A percentile compares a stretch with the other conserved stretches of the same genome.
phyloP scores from a whole-genome alignment of 2,329 filamentous ascomycete species.

The Cylindrodendrum hubeiense region DNA sequence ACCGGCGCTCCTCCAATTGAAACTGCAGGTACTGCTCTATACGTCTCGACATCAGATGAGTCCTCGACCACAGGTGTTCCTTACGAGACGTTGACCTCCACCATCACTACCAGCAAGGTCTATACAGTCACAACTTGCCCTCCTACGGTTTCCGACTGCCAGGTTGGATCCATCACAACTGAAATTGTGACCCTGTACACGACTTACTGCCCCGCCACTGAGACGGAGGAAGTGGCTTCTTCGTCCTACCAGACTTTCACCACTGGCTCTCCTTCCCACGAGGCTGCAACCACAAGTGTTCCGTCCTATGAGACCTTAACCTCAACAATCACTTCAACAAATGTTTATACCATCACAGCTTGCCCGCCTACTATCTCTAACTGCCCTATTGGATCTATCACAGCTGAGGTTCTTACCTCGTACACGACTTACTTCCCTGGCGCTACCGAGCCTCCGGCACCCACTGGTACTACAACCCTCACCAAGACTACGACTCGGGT shows the following conservation, averaged over 20 bases:
- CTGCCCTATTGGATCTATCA: conserved; percentile 46
- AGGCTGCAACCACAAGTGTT: no score
- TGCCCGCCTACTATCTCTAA: conserved; percentile 45
- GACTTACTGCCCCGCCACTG: conserved; percentile 52
- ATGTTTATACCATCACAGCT: conserved; percentile 48
- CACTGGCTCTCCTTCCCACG: no score
- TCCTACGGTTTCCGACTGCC: conserved; percentile 43
- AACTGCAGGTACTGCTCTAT: no score
- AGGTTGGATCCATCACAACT: conserved; percentile 46
- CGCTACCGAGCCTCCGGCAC: background rate
- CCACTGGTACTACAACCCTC: conserved; percentile 25
- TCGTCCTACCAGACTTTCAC: no score
- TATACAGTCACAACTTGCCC: conserved; percentile 51
- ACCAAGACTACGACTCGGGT: conserved; percentile 66
- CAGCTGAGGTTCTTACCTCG: conserved; percentile 42
- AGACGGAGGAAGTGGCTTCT: no score
- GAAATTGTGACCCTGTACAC: conserved; percentile 45
- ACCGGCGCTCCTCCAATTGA: no score
- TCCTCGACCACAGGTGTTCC: no score
- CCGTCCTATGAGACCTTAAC: conserved; percentile 34
- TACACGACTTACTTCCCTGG: conserved; percentile 55
- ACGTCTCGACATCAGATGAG: no score
- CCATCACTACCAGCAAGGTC: conserved; percentile 42
- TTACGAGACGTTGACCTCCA: conserved; percentile 42
- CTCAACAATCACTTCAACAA: conserved; percentile 44